Evolutionary conservation across 139 green algal genomes (phyloP).

Genomic region (Parachlorella kessleri): DNA sequence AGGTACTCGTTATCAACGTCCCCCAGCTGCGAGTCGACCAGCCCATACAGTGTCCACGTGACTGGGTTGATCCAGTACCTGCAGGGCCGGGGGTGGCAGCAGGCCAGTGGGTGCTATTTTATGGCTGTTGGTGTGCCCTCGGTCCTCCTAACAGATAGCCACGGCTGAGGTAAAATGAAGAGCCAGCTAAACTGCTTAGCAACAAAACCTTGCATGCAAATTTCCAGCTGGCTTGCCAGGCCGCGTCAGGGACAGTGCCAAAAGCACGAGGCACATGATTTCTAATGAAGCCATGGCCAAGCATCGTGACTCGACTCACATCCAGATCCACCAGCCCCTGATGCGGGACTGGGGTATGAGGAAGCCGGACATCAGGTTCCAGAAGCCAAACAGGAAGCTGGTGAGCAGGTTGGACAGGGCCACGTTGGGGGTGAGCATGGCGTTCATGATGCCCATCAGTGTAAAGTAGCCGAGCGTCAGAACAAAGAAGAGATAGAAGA

Average conservation of each 20-base stretch:
- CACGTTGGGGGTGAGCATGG: conserved; percentile 21
- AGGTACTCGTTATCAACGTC: conserved; percentile 20
- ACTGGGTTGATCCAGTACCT: conserved; percentile 38
- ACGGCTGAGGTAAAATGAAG: no score
- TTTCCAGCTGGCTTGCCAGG: no score
- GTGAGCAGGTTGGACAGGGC: conserved; percentile 17
- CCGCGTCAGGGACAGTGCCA: no score
- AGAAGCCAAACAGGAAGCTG: conserved; percentile 55
- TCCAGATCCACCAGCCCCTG: conserved; percentile 56
- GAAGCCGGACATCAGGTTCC: conserved; percentile 56
- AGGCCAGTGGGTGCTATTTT: no score
- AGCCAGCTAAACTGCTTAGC: no score
- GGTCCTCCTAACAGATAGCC: no score
- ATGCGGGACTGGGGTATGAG: conserved; percentile 39
- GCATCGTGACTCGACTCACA: no score
- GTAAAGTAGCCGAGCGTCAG: conserved; percentile 65
- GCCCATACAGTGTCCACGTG: conserved; percentile 30
- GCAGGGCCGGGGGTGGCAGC: no score
- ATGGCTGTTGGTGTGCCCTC: no score
- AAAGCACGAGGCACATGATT: no score
- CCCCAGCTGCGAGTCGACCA: conserved; percentile 36
- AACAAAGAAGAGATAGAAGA: conserved; percentile 60
- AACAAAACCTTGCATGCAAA: no score
- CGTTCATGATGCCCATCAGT: conserved; percentile 58
- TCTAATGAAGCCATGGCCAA: no score